These are phyloP conservation scores for Cladosporium cucumerinum DNA, from an alignment of 2,329 filamentous ascomycete species.

Conservation along the genomic window DNA sequence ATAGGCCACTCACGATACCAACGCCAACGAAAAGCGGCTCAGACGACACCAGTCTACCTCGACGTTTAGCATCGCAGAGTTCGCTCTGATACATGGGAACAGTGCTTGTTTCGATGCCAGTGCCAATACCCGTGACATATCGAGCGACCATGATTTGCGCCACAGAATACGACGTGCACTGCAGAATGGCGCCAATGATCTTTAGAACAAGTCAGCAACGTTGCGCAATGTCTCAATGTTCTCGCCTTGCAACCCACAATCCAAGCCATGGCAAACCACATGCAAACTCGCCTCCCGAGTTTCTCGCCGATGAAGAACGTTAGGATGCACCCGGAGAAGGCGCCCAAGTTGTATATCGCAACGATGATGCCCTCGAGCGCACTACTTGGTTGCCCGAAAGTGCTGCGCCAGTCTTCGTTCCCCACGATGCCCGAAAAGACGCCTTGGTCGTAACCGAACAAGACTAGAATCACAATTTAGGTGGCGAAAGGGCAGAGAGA, in stretches of 20 bases:
- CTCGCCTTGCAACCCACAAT: conserved; percentile 29
- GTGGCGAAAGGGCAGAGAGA: background rate
- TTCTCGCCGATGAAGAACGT: conserved; percentile 38
- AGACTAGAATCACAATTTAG: conserved; percentile 15
- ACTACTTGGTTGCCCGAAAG: conserved; percentile 38
- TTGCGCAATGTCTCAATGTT: background rate
- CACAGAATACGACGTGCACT: conserved; percentile 44
- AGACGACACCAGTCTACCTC: conserved; percentile 34
- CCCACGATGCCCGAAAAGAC: conserved; percentile 40
- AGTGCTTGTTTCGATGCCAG: conserved; percentile 46
- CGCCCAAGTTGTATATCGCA: conserved; percentile 40
- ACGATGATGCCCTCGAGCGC: conserved; percentile 44
- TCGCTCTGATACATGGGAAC: conserved; percentile 43
- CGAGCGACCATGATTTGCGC: conserved; percentile 47
- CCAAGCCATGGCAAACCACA: conserved; percentile 45
- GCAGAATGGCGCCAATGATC: conserved; percentile 45
- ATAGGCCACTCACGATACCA: background rate
- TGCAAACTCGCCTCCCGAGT: conserved; percentile 36
- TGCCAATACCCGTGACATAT: conserved; percentile 48
- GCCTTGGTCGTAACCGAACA: conserved; percentile 34
- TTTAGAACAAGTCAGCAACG: conserved; percentile 7
- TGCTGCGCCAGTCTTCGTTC: conserved; percentile 40
- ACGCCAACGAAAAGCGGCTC: conserved; percentile 35
- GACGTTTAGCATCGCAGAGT: conserved; percentile 33
- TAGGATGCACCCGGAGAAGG: conserved; percentile 39